Evolutionary conservation across 805 yeast species (phyloP), one percentile per base, ranked within the genome.

Genomic region (Ogataea ganodermae): DNA sequence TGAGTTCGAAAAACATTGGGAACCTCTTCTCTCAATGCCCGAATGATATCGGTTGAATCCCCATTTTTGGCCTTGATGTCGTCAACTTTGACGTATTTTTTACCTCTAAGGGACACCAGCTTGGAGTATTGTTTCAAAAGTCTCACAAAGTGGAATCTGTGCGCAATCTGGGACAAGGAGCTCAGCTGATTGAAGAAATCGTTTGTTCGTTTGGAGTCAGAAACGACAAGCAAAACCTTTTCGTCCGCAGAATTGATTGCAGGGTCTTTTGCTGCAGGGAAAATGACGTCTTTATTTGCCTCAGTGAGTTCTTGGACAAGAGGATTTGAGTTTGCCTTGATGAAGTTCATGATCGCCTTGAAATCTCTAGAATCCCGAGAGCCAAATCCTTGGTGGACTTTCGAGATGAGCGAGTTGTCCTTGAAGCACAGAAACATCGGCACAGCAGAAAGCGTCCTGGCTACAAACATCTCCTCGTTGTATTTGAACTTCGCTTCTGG

Each of bases 341-440:
- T 65, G 70, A 85, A 86, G 13, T 74, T 60, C 52, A 72, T 60
- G 8, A 86, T 70, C 32, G 68, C 63, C 18, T 69, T 70, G 14
- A 65, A 64, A 52, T 79, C 74, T 52, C 94, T 73, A 46, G 78
- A 74, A 55, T 85, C 88, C 41, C 79, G 80, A 6, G 89, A 78
- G 0, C 83, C 81, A 65, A 79, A 81, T 46, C 79, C 81, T 54
- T 79, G 86, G 53, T 65, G 83, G 4, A 83, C 74, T 4, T 69
- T 67, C 0, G 87, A 75, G 26, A 76, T 58, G 46, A 79, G 60
- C 12, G 80, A 69, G 44, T 78, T 76, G 45, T 84, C 84, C 55
- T 79, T 83, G 62, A 83, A 77, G 18, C 84, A 68, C 24, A 81
- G 65, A 16, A 86, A 56, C 13, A 87, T 80, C 2, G 95, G 95